Evolutionary conservation across 371 early-diverging fungal genomes (phyloP), one percentile per base, ranked within the genome.

Genomic region (Batkoa obscura): DNA sequence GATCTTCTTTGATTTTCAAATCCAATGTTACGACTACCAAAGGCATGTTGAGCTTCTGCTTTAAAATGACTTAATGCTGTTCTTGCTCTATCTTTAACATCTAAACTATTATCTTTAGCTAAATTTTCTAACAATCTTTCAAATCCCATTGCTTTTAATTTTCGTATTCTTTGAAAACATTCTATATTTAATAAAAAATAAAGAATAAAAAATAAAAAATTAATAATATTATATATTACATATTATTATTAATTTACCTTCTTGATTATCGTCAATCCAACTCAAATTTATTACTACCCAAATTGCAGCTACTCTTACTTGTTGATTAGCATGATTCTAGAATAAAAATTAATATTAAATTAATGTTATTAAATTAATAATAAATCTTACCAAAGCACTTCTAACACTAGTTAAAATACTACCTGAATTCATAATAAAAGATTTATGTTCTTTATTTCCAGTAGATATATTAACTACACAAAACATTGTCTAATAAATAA

Each of bases 271-370:
- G 10, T 87, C 85, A 0, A 68, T 62, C 82, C 86, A 87, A 2
- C 85, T 84, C 63, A 87, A 70, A 62, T 90, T 90, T 48, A 87
- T 84, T 32, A 87, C 67, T 60, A 78, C 78, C 89, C 88, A 90
- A 10, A 76, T 66, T 17, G 86, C 73, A 1, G 81, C 84, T 0
- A 79, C 70, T n/a, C 86, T 80, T 15, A 90, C 73, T 9, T 67
- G 50, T 13, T 76, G 62, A 31, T 72, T 65, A 1, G 72, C 67
- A 61, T 87, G 83, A 2, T 61, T 62, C 84, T 80, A 56, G 23
- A 39, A 47, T 41, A 12, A 10, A 37, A 55, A 50, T 8, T n/a
- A n/a, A n/a, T n/a, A 51, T 45, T 35, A 34, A 17, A 43, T 3
- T 57, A 30, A 50, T 38, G 1, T 35, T 30, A 39, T 43, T 59